Evolutionary conservation across 345 rosid species (phyloP), one percentile per base, ranked within the genome.

Genomic region (Chamaenerion angustifolium): DNA sequence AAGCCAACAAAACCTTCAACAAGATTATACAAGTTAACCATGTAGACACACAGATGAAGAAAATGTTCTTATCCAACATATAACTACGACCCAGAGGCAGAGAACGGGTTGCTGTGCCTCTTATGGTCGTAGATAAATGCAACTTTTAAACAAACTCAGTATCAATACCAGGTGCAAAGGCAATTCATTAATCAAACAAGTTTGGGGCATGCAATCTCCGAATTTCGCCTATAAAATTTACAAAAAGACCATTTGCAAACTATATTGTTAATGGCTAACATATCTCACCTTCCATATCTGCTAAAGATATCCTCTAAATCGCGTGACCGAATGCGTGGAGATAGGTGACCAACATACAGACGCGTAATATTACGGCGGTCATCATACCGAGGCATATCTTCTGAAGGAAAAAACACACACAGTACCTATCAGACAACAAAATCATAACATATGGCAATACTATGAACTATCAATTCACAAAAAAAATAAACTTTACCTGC

Each of bases 1-100:
- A 76, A 71, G 76, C 82, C 89, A 79, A 75, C 71, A 55, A 85
- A 79, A 86, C 94, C 94, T 90, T 90, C 95, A 90, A 86, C 79
- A 86, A 85, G 82, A 89, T 83, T 87, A 83, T 83, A 73, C 73
- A 67, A 70, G 95, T 89, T 77, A 83, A 68, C 76, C 75, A 60
- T 61, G 63, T 75, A 53, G 70, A 70, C 74, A 62, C 54, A 60
- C 56, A 63, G 73, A 54, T 56, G 75, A 64, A 42, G 56, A 56
- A 72, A 74, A 64, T 70, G 61, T 60, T 71, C 75, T 74, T 64
- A 66, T 68, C 65, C 41, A 59, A 64, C 71, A 58, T 64, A 54
- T 65, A 55, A 66, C 37, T 1, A 31, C 48, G 66, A 57, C 61
- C 63, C 69, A 51, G 46, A 43, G 45, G 43, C 42, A 31, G 37